Base-by-base conservation (phyloP, 768 basidiomycete species). In the Lactarius indigo region DNA sequence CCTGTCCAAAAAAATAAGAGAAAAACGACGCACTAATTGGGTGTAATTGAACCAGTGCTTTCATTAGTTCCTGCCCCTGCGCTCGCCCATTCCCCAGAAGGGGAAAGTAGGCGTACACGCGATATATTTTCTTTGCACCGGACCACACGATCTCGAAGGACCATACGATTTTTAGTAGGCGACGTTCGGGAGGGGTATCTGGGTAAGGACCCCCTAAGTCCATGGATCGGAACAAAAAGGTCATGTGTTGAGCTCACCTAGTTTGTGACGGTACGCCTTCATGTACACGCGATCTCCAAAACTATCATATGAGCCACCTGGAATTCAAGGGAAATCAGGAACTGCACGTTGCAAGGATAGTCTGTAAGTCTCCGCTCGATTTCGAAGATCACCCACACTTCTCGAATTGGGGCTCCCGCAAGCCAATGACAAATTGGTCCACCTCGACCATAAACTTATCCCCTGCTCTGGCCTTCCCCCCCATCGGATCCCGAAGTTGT, bases 221-320 rank as follows among this genome's bases (percentile, higher is more conserved):
- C 65, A 66, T 56, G 61, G 61, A 57, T 44, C 65, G 60, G 65
- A 67, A 26, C 66, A 37, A 35, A 39, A 42, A 3, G 55, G 20
- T 50, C 55, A 35, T 39, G 57, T 35, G 35, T 8, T 15, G 23
- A 7, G 2, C 66, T 63, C 66, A 67, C 66, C 66, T 23, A 59
- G 57, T 42, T 67, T 67, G 57, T 67, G 66, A 63, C 66, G 66
- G 50, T 67, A 67, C 58, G 66, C 66, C 18, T 67, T 67, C 66
- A 67, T 67, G 50, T 67, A 67, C 57, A 67, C 66, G 66, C 66
- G 66, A 67, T 67, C 66, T 37, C 66, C 66, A 59, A 67, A 67
- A 41, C 66, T 67, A 52, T 67, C 66, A 44, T 67, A 67, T 41
- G 66, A 67, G 2, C 66, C 66, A 59, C 66, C 66, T 67, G 66